Evolutionary conservation across 2,329 filamentous ascomycete genomes (phyloP).

Genomic region (Epichloe gansuensis): DNA sequence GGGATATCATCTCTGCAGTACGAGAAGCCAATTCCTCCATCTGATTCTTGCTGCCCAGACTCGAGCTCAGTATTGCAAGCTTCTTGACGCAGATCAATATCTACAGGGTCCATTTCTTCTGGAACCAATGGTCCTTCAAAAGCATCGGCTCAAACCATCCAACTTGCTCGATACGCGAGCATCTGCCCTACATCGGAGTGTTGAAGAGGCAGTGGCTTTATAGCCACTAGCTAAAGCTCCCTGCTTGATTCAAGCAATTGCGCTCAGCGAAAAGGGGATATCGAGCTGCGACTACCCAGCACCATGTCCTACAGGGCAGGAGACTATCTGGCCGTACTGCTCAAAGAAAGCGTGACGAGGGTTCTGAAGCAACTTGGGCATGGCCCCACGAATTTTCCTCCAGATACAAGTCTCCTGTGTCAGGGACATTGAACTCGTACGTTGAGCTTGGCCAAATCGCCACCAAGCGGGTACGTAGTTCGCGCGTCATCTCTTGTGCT

Average conservation of each 20-base stretch:
- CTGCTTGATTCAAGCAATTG: background rate
- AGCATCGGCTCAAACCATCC: no score
- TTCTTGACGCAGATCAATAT: no score
- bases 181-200: background rate
- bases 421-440: background rate
- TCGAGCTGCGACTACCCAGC: background rate
- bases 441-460: background rate
- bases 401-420: background rate
- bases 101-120: no score
- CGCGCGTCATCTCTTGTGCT: no score
- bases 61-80: no score
- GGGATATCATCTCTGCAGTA: conserved; percentile 35
- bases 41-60: conserved; percentile 18
- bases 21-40: conserved; percentile 34
- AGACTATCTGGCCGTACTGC: background rate
- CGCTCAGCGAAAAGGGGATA: background rate
- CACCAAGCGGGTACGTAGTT: background rate
- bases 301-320: background rate
- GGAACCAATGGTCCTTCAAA: no score
- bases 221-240: background rate
- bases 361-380: background rate
- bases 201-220: background rate
- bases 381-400: background rate
- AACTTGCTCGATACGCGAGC: background rate
- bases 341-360: background rate